A percentile compares a stretch with the other conserved stretches of the same genome.
These are phyloP conservation scores for Strobilomyces echinocephalus DNA, from an alignment of 768 basidiomycete genomes.

Conservation along the genomic window DNA sequence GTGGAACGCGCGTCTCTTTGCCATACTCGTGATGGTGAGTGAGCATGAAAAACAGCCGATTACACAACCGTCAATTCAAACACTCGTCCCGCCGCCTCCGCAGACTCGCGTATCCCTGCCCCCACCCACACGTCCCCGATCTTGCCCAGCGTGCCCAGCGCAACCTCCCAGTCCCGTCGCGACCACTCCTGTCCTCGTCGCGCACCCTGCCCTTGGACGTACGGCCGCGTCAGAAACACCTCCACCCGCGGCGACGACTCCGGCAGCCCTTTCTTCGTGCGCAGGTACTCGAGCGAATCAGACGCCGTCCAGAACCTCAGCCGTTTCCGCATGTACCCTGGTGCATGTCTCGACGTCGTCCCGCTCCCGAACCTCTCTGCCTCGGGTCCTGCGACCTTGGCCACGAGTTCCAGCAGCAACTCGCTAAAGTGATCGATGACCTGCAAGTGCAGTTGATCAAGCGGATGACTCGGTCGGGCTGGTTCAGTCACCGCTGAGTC, in stretches of 20 bases:
- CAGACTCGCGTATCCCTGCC: constrained; percentile 49
- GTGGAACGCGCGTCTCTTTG: constrained; percentile 43
- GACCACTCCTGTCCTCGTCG: constrained; percentile 76
- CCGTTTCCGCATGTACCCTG: constrained; percentile 40
- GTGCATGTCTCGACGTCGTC: constrained; percentile 53
- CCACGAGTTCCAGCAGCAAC: constrained; percentile 54
- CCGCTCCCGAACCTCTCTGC: constrained; percentile 35
- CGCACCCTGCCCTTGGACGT: constrained; percentile 41
- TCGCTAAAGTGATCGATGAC: constrained; percentile 66
- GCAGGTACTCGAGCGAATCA: constrained; percentile 58
- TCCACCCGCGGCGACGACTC: constrained; percentile 43
- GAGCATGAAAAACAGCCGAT: neutral
- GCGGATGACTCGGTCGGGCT: constrained; percentile 48
- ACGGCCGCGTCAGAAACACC: constrained; percentile 48
- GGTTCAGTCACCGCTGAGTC: constrained; percentile 33
- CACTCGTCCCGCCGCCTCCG: constrained; percentile 41
- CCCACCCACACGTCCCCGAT: constrained; percentile 49
- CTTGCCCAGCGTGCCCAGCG: constrained; percentile 40
- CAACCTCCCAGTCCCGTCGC: constrained; percentile 59
- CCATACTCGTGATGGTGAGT: constrained; percentile 27
- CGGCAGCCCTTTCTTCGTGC: constrained; percentile 32
- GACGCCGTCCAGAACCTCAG: constrained; percentile 48
- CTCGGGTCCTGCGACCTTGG: constrained; percentile 47
- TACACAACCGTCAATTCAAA: constrained; percentile 40
- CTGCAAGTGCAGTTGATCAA: constrained; percentile 63